phyloP scores from a whole-genome alignment of 257 asterid species.

The Scutellaria galericulata region DNA sequence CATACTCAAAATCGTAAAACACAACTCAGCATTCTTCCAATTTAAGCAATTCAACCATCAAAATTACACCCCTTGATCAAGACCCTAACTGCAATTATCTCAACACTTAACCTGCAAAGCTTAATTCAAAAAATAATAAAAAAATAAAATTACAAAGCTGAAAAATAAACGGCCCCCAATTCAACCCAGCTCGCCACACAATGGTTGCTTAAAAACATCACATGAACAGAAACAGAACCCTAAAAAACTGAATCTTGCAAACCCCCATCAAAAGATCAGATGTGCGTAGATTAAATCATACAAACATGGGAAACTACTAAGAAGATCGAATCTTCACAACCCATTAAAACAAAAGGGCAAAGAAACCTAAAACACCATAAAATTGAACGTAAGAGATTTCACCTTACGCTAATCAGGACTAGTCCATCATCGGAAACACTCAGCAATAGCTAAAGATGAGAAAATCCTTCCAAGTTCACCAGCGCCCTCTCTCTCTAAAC shows the following conservation, averaged over 20 bases:
- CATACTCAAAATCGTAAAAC: slow-evolving; percentile 26
- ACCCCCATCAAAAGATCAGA: neutral
- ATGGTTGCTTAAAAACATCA: slow-evolving; percentile 28
- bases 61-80: slow-evolving; percentile 26
- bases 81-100: slow-evolving; percentile 28
- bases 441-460: slow-evolving; percentile 31
- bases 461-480: slow-evolving; percentile 34
- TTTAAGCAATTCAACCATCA: slow-evolving; percentile 29
- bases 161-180: neutral
- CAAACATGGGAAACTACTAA: slow-evolving; percentile 24
- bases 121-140: neutral
- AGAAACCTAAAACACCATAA: neutral
- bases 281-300: slow-evolving; percentile 2
- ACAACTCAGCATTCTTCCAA: slow-evolving; percentile 22
- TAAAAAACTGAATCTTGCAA: slow-evolving; percentile 36
- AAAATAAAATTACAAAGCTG: too few species aligned
- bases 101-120: slow-evolving; percentile 29
- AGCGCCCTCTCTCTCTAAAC: neutral
- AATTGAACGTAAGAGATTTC: slow-evolving; percentile 31
- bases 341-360: slow-evolving; percentile 3
- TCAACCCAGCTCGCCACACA: slow-evolving; percentile 39
- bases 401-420: slow-evolving; percentile 53
- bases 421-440: slow-evolving; percentile 32
- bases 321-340: slow-evolving; percentile 35
- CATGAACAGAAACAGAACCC: slow-evolving; percentile 6